Evolutionary conservation across 371 early-diverging fungal species (phyloP).

Genomic region (Mortierella sp.): DNA sequence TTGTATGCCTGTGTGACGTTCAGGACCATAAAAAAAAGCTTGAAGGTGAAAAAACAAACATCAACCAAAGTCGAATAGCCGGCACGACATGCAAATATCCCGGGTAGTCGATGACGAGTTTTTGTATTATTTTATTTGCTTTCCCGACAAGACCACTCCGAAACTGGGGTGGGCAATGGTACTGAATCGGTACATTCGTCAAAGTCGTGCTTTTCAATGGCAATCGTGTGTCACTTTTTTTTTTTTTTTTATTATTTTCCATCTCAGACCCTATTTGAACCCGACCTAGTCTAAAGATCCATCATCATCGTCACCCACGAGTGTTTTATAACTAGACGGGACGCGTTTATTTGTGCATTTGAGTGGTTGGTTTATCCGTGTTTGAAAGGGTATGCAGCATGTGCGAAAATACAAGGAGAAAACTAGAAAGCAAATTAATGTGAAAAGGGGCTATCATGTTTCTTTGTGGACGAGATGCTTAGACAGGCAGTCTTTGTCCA

Average conservation of each 20-base stretch:
- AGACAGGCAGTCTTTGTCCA: conserved; percentile 49
- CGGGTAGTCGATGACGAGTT: conserved; percentile 1
- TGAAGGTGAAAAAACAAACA: too few relatives aligned
- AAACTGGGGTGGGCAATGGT: background rate
- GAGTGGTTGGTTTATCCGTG: background rate
- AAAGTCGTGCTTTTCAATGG: background rate
- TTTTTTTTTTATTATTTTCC: background rate
- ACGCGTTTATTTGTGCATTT: background rate
- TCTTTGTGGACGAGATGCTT: background rate
- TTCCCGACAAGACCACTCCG: conserved; percentile 7
- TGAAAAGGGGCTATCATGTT: background rate
- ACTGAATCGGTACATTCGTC: background rate
- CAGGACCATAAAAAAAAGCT: too few relatives aligned
- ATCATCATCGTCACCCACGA: background rate
- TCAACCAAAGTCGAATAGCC: too few relatives aligned
- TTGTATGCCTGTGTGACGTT: too few relatives aligned
- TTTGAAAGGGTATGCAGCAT: conserved; percentile 1
- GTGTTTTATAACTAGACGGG: background rate
- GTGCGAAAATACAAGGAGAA: conserved; percentile 2
- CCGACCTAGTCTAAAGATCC: background rate
- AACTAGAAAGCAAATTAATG: background rate
- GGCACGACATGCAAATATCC: too few relatives aligned
- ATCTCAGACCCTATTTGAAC: background rate
- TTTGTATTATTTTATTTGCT: background rate
- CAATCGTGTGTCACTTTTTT: background rate